Percentiles rank a stretch among this genome's conserved stretches.
These are phyloP conservation scores for Encephalitozoon hellem DNA, from an alignment of 371 early-diverging fungal species.

Conservation along the genomic window DNA sequence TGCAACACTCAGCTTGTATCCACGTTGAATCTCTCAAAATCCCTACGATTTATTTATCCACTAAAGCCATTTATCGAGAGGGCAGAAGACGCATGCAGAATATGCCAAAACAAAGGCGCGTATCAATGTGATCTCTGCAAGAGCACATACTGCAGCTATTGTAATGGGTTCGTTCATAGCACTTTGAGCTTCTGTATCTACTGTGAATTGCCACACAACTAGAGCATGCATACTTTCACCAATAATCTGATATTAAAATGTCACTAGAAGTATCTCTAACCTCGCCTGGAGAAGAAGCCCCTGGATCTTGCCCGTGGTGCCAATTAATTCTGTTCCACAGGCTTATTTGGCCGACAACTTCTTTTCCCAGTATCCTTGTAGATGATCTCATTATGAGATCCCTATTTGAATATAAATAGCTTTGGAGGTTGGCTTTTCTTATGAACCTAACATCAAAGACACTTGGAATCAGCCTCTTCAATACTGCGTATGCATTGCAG, in stretches of 20 bases:
- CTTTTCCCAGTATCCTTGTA: not conserved
- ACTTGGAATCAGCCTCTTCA: not conserved
- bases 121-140: constrained; percentile 46
- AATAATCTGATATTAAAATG: not conserved
- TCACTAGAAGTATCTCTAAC: not conserved
- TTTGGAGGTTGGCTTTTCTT: not conserved
- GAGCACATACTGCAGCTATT: constrained; percentile 40
- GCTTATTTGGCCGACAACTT: not conserved
- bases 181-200: constrained; percentile 54
- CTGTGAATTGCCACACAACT: constrained; percentile 28
- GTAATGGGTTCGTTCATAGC: constrained; percentile 42
- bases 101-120: not conserved
- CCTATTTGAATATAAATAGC: not conserved
- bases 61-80: constrained; percentile 16
- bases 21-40: constrained; percentile 46
- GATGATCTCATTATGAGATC: not conserved
- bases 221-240: not conserved
- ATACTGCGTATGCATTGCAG: not conserved
- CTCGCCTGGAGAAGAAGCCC: not conserved
- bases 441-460: not conserved
- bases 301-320: not conserved
- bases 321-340: not conserved
- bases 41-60: constrained; percentile 47
- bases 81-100: constrained; percentile 28
- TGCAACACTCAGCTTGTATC: constrained; percentile 50